Evolutionary conservation across 805 yeast species (phyloP).

Genomic region (Ogataea polymorpha): DNA sequence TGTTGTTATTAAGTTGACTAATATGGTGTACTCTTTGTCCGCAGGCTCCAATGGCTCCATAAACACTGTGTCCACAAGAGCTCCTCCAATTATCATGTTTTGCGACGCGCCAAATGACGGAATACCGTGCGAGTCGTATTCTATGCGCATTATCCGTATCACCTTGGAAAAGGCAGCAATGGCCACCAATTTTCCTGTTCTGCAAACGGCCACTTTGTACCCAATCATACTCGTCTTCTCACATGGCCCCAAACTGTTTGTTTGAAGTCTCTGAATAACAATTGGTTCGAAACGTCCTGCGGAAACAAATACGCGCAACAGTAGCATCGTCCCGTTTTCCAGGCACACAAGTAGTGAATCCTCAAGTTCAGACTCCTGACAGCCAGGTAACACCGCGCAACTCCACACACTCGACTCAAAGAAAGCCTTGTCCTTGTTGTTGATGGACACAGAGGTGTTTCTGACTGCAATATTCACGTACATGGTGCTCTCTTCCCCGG

Average conservation of each 20-base stretch:
- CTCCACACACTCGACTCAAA: slow-evolving; percentile 23
- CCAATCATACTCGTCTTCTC: slow-evolving; percentile 15
- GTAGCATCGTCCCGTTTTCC: slow-evolving; percentile 20
- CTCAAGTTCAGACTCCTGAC: slow-evolving; percentile 18
- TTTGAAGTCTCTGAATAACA: slow-evolving; percentile 18
- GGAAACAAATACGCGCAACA: slow-evolving; percentile 19
- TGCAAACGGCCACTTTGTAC: slow-evolving; percentile 10
- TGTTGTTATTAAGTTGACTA: slow-evolving; percentile 24
- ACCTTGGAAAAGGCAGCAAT: slow-evolving; percentile 24
- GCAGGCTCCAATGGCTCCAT: slow-evolving; percentile 18
- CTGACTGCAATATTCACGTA: slow-evolving; percentile 21
- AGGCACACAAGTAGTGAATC: slow-evolving; percentile 28
- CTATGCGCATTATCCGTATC: slow-evolving; percentile 17
- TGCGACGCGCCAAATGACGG: slow-evolving; percentile 20
- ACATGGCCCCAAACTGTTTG: neutral
- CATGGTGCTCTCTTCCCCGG: slow-evolving; percentile 1
- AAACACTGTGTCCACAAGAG: slow-evolving; percentile 23
- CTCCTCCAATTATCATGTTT: slow-evolving; percentile 25
- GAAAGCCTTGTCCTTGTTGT: slow-evolving; percentile 15
- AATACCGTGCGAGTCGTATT: slow-evolving; percentile 17
- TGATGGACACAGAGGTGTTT: slow-evolving; percentile 25
- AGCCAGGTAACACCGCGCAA: slow-evolving; percentile 25
- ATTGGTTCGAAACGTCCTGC: slow-evolving; percentile 23
- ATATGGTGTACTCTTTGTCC: slow-evolving; percentile 19
- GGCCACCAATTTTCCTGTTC: slow-evolving; percentile 23